phyloP scores from a whole-genome alignment of 148 eudicot species.

The Chenopodium quinoa region DNA sequence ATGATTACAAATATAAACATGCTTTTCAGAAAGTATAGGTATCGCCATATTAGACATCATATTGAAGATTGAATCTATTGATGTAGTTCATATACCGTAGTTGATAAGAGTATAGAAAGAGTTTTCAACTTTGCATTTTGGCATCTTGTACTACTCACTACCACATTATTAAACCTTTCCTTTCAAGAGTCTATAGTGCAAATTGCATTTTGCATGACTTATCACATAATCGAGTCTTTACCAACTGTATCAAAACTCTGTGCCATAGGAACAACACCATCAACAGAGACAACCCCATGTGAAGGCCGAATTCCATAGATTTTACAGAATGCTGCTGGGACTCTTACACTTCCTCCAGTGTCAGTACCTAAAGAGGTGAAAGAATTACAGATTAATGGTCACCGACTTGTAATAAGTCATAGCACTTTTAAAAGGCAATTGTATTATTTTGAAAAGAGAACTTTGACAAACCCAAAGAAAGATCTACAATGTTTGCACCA shows the following conservation, averaged over 20 bases:
- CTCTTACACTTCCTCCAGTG: conserved; percentile 97
- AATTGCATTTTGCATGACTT: not conserved
- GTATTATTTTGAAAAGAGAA: not conserved
- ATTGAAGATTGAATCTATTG: not conserved
- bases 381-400: not conserved
- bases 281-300: conserved; percentile 68
- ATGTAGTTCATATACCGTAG: not conserved
- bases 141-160: not conserved
- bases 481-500: conserved; percentile 71
- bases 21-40: not conserved
- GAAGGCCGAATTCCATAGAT: conserved; percentile 93
- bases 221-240: conserved; percentile 25
- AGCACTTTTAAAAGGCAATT: too few relatives aligned
- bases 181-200: not conserved
- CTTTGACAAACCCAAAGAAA: conserved; percentile 57
- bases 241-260: conserved; percentile 97
- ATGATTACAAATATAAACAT: not conserved
- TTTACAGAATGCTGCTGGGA: conserved; percentile 86
- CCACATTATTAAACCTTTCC: too few relatives aligned
- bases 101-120: not conserved
- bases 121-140: not conserved
- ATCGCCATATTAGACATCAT: not conserved
- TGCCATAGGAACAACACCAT: conserved; percentile 87
- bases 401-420: not conserved
- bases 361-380: conserved; percentile 54